Conservation (phyloP, 2,329 filamentous ascomycete genomes). For the Neopestalotiopsis sp. region DNA sequence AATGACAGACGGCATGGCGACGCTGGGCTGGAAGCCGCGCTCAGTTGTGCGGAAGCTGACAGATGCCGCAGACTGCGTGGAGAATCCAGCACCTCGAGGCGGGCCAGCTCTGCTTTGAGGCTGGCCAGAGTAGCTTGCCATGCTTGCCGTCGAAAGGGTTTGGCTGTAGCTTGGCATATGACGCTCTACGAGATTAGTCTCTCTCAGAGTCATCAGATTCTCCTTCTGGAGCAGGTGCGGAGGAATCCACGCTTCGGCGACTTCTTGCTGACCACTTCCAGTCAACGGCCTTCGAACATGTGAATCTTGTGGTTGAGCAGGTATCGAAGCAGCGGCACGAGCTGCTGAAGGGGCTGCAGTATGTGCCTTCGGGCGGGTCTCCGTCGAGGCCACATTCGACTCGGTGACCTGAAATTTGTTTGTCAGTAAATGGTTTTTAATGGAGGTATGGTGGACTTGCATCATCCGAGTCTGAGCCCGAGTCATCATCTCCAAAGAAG, state of each 20-base stretch:
- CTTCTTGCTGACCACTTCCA: background rate
- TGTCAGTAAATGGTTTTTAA: background rate
- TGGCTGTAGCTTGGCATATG: background rate
- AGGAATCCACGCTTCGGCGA: constrained; percentile 8
- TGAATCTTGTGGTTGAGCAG: no score
- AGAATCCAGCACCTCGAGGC: background rate
- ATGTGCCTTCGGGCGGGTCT: background rate
- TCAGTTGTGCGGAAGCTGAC: background rate
- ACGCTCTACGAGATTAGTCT: background rate
- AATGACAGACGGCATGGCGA: background rate
- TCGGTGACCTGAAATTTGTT: background rate
- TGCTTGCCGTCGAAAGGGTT: background rate
- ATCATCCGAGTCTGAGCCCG: background rate
- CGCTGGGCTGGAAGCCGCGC: background rate
- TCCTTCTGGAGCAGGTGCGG: constrained; percentile 2
- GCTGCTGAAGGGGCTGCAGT: no score
- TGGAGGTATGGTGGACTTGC: background rate
- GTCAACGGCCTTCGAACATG: background rate
- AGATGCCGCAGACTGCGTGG: background rate
- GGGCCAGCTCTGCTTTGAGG: background rate
- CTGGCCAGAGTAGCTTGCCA: background rate
- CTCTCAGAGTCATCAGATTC: constrained; percentile 1
- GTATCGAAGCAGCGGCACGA: no score
- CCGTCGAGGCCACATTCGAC: background rate
- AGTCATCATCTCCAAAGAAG: background rate